These are phyloP conservation scores for Rhizopus microsporus DNA, from an alignment of 371 early-diverging fungal genomes.

Conservation along the genomic window DNA sequence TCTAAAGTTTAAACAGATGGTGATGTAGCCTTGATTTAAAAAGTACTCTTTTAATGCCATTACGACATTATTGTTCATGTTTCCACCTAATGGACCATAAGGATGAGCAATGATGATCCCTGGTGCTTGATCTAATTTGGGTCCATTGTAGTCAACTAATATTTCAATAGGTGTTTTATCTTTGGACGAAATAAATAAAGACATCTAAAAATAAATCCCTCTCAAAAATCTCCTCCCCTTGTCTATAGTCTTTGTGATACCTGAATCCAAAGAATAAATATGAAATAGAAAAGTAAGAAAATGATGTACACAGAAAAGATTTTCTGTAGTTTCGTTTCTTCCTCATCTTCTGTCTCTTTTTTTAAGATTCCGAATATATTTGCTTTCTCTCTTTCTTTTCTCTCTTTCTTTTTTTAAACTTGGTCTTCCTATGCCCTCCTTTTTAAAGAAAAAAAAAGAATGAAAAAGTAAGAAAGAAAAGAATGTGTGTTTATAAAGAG, in stretches of 20 bases:
- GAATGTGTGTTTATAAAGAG: neutral
- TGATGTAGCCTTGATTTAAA: constrained; percentile 27
- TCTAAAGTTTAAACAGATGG: constrained; percentile 54
- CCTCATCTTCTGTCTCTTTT: neutral
- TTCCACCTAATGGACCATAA: constrained; percentile 54
- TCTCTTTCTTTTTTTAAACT: neutral
- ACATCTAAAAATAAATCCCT: neutral
- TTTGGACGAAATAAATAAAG: constrained; percentile 27
- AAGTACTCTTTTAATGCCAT: constrained; percentile 36
- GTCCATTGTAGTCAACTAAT: constrained; percentile 4
- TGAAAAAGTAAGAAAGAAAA: neutral
- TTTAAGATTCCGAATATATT: constrained; percentile 5
- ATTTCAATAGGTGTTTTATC: constrained; percentile 30
- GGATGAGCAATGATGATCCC: constrained; percentile 47
- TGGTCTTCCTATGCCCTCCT: neutral
- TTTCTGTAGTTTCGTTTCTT: constrained; percentile 6
- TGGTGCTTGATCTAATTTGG: constrained; percentile 13
- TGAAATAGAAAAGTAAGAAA: constrained; percentile 5
- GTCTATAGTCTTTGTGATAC: neutral
- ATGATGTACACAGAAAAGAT: neutral
- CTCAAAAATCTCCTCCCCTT: neutral
- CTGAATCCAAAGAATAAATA: neutral
- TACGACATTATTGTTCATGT: constrained; percentile 47
- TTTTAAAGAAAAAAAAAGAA: neutral
- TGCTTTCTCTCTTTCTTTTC: neutral